Evolutionary conservation across 106 monocot species (phyloP), one percentile per base, ranked within the genome.

Genomic region (Dendrobium officinale): DNA sequence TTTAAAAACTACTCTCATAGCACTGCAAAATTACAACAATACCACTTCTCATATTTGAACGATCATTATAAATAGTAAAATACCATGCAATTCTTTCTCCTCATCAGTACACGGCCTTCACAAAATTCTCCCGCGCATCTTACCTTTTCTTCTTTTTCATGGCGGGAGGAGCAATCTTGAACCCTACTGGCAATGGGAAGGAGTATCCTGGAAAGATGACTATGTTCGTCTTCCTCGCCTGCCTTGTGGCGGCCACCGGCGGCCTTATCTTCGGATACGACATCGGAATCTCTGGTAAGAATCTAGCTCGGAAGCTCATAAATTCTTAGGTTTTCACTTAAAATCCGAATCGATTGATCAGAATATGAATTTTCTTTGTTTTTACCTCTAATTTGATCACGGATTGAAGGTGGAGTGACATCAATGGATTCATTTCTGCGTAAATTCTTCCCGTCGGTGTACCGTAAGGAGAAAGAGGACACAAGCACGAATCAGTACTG

Each of bases 401-500:
- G 2, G 51, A 11, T 51, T 78, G 9, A 19, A 73, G 83, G 83
- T 4, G 83, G 83, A 3, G 86, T 86, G 77, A 86, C 86, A 1
- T 80, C 86, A 4, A 86, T 80, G 83, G 77, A 83, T 47, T 61
- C 83, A 54, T 86, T 86, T 37, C 77, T 86, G 43, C 18, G 0
- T 8, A 84, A 87, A 67, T 87, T 87, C 79, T 87, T 87, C 79
- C 87, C 88, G 17, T 16, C 49, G 17, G 88, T 88, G 19, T 74
- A 77, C 20, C 40, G 78, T 24, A 82, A 88, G 85, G 48, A 75
- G 85, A 74, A 88, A 44, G 81, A 22, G n/a, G 33, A 78, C 44
- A 24, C 15, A 42, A 77, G 29, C 55, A 79, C 66, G 55, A 88
- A 83, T 83, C 83, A 88, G 81, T 88, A 88, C 83, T 88, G 88